Evolutionary conservation across 228 moss, liverwort and hornwort genomes (phyloP), one percentile per base, ranked within the genome.

Genomic region (Sphagnum magellanicum): DNA sequence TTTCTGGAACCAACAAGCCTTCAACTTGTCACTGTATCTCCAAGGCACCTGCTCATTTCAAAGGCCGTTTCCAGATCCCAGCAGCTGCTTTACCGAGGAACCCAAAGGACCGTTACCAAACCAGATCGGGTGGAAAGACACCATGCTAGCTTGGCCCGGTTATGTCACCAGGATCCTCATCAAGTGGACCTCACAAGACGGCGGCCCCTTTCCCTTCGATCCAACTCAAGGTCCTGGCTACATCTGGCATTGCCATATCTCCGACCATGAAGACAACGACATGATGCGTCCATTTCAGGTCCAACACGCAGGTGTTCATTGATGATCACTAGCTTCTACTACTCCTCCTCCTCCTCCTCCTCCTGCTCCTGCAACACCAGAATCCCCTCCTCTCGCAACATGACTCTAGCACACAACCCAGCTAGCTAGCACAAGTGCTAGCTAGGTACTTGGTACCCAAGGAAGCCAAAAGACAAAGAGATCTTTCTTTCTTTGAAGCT

Each of bases 91-190:
- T 32, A 55, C 48, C 0, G 57, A 63, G 4, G 68, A 64, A 0
- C 62, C 84, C 1, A 6, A 48, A 60, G n/a, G 72, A n/a, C 88
- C 89, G 0, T 74, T 4, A 58, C 16, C 5, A 13, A 71, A 86
- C 32, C 86, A 94, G n/a, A 67, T 68, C 3, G 91, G 91, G 1
- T 94, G 89, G 89, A 94, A 94, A 66, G 91, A 93, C 70, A 77
- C 82, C 0, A 77, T 81, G 0, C 17, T 71, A 0, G 66, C 82
- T 10, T 55, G 76, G 49, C 74, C 83, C 0, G 76, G 76, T 0
- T 49, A 59, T 8, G 71, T 91, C 0, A 94, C 91, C 50, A 74
- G 86, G 5, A 6, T 88, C 48, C 72, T 77, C 50, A 5, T 91
- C 16, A 77, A 66, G 46, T 88, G 80, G 79, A 71, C 61, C 0